Base-by-base conservation (phyloP, 371 early-diverging fungal species). In the Capillidium heterosporum region DNA sequence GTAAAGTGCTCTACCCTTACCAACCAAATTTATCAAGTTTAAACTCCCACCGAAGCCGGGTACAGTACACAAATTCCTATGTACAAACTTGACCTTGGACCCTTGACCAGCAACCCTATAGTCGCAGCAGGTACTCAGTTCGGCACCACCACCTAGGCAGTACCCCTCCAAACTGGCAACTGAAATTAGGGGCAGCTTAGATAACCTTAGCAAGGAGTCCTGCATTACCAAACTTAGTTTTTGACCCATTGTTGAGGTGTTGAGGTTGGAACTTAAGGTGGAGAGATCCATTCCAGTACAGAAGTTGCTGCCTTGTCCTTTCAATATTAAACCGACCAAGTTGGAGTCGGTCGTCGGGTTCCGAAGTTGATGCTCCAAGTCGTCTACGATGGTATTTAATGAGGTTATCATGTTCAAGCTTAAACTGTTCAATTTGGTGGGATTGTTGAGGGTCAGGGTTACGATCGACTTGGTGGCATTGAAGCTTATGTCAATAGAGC, bases 101-200 rank as follows among this genome's bases (percentile, higher is more conserved):
- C 19, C 44, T 19, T 44, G 8, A 7, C 44, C 23, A 19, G 19
- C 44, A 19, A 44, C 47, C 48, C 83, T 62, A 57, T 73, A 72
- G 57, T 86, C 86, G 59, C 77, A 75, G 15, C 73, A 74, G 0
- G 78, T 74, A 1, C 76, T 60, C 39, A 84, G 63, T 58, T 86
- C 86, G 2, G 83, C 81, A 10, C 86, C 86, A 7, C 83, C 86
- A 4, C 85, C 85, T 26, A 85, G 67, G 21, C 80, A 81, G 11
- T 71, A 68, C 32, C 81, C 80, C 10, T 77, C 74, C 19, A 84
- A 65, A 0, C 80, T 75, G 0, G 81, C 83, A 13, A 82, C 67
- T 1, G 80, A 69, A 26, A 84, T 59, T 29, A 80, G 57, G 0
- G 81, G 78, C 2, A 85, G 65, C 0, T 71, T 67, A 50, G 72